Evolutionary conservation across 805 yeast species (phyloP).

Genomic region (Torulaspora gathmanii): DNA sequence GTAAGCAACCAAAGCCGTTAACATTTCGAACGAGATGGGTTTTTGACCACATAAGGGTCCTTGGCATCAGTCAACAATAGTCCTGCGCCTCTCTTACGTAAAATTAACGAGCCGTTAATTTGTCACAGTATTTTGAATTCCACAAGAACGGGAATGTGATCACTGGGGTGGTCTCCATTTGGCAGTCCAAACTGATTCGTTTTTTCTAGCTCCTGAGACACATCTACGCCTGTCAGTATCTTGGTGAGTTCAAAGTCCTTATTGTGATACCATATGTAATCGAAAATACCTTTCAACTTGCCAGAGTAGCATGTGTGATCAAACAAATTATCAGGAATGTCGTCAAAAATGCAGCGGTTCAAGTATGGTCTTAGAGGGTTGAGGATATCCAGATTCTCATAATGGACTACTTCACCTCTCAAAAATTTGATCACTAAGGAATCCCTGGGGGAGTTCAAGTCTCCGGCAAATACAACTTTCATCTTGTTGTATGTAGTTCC

Average conservation of each 20-base stretch:
- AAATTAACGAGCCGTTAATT: too few relatives aligned
- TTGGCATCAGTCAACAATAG: too few relatives aligned
- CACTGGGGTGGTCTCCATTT: constrained; percentile 55
- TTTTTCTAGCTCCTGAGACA: constrained; percentile 24
- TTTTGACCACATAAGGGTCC: too few relatives aligned
- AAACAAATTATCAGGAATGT: constrained; percentile 30
- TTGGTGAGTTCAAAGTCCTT: constrained; percentile 39
- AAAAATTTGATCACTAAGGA: constrained; percentile 48
- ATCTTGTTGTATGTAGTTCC: constrained; percentile 28
- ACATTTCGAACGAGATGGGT: too few relatives aligned
- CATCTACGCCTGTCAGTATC: constrained; percentile 47
- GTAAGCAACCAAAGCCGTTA: too few relatives aligned
- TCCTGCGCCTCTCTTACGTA: too few relatives aligned
- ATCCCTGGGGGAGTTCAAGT: constrained; percentile 49
- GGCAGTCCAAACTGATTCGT: constrained; percentile 44
- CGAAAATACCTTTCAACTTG: constrained; percentile 49
- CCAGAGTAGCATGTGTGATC: constrained; percentile 47
- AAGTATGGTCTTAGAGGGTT: constrained; percentile 33
- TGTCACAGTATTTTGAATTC: constrained; percentile 33
- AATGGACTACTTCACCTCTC: constrained; percentile 33
- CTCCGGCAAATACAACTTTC: constrained; percentile 50
- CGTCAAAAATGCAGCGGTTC: constrained; percentile 34
- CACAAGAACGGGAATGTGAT: constrained; percentile 43
- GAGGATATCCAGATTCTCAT: constrained; percentile 28
- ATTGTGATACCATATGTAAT: constrained; percentile 52